A percentile compares a stretch with the other conserved stretches of the same genome.
These are phyloP conservation scores for Sporothrix euskadiensis DNA, from an alignment of 2,329 filamentous ascomycete genomes.

Conservation along the genomic window DNA sequence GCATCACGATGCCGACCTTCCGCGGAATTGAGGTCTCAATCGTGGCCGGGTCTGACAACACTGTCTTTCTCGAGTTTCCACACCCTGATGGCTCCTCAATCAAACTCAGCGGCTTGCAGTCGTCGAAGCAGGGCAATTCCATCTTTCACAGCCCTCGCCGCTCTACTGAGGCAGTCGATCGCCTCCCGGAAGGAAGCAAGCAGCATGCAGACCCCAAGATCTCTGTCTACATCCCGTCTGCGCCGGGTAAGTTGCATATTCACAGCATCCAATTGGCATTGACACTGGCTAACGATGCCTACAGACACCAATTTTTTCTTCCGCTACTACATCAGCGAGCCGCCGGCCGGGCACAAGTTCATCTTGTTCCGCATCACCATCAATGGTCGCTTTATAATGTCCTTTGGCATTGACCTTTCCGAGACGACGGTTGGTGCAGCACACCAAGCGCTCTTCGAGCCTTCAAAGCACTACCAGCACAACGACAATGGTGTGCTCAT, in stretches of 20 bases:
- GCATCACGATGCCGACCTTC: conserved; percentile 50
- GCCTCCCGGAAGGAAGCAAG: conserved; percentile 1
- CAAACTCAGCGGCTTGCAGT: conserved; percentile 36
- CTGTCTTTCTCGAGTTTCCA: conserved; percentile 54
- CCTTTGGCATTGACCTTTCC: conserved; percentile 53
- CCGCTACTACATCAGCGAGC: conserved; percentile 47
- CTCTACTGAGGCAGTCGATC: background rate
- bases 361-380: conserved; percentile 58
- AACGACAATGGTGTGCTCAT: conserved; percentile 42
- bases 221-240: conserved; percentile 59
- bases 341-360: conserved; percentile 42
- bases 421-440: conserved; percentile 42
- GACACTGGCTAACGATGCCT: background rate
- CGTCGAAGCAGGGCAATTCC: background rate
- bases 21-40: conserved; percentile 52
- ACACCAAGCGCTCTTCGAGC: conserved; percentile 51
- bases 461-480: conserved; percentile 45
- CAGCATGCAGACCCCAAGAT: conserved; percentile 45
- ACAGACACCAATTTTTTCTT: conserved; percentile 56
- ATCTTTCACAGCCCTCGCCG: conserved; percentile 27
- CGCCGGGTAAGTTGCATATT: conserved; percentile 47
- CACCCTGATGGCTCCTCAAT: conserved; percentile 55
- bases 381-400: conserved; percentile 54
- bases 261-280: too few species aligned
- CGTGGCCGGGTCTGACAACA: conserved; percentile 39